Evolutionary conservation across 1,284 basidiomycete species (phyloP).

Genomic region (Ceratobasidium sp.): DNA sequence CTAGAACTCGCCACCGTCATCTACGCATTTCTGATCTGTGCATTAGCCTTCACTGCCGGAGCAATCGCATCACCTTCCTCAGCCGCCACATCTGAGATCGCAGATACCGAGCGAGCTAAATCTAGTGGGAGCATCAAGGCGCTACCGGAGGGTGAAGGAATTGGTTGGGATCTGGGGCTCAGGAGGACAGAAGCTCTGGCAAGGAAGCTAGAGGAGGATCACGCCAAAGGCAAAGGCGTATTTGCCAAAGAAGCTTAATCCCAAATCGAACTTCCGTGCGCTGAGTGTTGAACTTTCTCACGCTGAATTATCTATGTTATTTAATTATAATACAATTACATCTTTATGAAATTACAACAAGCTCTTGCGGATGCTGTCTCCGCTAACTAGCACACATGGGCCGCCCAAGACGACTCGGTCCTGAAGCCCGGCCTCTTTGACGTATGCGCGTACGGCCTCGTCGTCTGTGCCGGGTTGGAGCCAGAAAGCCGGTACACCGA

Average conservation of each 20-base stretch:
- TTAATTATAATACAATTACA: not conserved
- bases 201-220: slow-evolving; percentile 29
- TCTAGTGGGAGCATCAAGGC: not conserved
- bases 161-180: slow-evolving; percentile 24
- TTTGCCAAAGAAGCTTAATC: not conserved
- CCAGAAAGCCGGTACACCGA: slow-evolving; percentile 77
- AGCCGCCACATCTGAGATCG: slow-evolving; percentile 15
- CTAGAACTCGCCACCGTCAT: not conserved
- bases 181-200: slow-evolving; percentile 24
- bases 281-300: no score
- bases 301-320: not conserved
- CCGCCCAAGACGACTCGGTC: slow-evolving; percentile 77
- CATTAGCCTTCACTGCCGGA: slow-evolving; percentile 22
- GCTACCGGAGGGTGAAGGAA: not conserved
- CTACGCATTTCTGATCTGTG: not conserved
- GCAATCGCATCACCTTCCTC: slow-evolving; percentile 24
- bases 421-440: slow-evolving; percentile 64
- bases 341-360: not conserved
- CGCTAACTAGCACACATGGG: slow-evolving; percentile 76
- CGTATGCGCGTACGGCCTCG: slow-evolving; percentile 62
- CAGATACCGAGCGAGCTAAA: slow-evolving; percentile 20
- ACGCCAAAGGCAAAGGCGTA: slow-evolving; percentile 19
- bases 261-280: not conserved
- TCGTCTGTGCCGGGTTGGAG: slow-evolving; percentile 87
- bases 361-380: slow-evolving; percentile 61